Conservation (phyloP, 345 rosid genomes). For the Gossypium mustelinum region DNA sequence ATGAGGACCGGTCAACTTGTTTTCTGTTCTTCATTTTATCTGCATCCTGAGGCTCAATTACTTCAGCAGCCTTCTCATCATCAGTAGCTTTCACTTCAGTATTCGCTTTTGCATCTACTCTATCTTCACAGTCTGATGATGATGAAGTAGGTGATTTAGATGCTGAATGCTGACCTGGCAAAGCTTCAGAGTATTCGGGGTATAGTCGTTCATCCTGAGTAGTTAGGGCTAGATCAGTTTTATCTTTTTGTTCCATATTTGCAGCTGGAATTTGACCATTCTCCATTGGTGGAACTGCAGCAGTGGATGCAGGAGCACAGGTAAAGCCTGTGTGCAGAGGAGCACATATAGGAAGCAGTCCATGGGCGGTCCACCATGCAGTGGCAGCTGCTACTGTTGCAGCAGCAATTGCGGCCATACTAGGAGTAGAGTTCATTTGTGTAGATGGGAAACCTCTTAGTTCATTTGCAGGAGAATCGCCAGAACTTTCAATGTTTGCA, state of each 20-base stretch:
- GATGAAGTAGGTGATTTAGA: slow-evolving; percentile 46
- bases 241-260: slow-evolving; percentile 33
- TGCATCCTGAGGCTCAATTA: slow-evolving; percentile 45
- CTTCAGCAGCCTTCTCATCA: slow-evolving; percentile 38
- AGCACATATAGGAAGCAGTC: slow-evolving; percentile 73
- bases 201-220: slow-evolving; percentile 39
- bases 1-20: slow-evolving; percentile 79
- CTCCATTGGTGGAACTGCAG: slow-evolving; percentile 37
- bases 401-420: slow-evolving; percentile 73
- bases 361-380: slow-evolving; percentile 99
- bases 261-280: slow-evolving; percentile 30
- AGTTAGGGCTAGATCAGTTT: slow-evolving; percentile 30
- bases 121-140: slow-evolving; percentile 54
- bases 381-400: slow-evolving; percentile 96
- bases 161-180: slow-evolving; percentile 52
- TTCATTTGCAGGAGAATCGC: slow-evolving; percentile 40
- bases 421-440: slow-evolving; percentile 49
- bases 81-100: slow-evolving; percentile 32
- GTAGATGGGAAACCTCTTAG: slow-evolving; percentile 38
- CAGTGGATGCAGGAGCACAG: slow-evolving; percentile 45
- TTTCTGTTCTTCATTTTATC: slow-evolving; percentile 55
- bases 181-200: slow-evolving; percentile 43
- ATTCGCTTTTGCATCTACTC: slow-evolving; percentile 40
- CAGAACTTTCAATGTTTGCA: slow-evolving; percentile 44
- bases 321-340: slow-evolving; percentile 54